Evolutionary conservation across 352 stramenopile genomes (phyloP).

Genomic region (Saprolegnia parasitica): DNA sequence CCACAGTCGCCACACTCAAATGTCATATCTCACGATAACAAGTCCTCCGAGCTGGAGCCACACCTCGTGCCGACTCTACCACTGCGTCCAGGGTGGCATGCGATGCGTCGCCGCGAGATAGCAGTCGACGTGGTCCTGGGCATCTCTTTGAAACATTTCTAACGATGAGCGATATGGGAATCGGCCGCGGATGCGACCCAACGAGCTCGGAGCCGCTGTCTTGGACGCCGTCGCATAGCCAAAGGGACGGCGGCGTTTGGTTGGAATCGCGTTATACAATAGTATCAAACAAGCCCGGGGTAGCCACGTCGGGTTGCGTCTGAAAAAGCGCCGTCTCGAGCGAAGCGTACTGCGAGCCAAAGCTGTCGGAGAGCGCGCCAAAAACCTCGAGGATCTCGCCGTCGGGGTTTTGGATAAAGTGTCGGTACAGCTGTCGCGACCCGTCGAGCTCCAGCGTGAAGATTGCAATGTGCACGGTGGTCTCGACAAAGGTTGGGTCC

Average conservation of each 20-base stretch:
- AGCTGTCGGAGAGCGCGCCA: slow-evolving; percentile 37
- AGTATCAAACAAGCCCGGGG: slow-evolving; percentile 14
- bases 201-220: no score
- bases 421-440: slow-evolving; percentile 61
- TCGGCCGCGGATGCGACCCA: no score
- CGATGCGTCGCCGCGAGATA: no score
- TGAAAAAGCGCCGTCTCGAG: slow-evolving; percentile 28
- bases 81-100: no score
- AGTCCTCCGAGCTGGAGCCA: no score
- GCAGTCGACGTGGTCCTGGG: no score
- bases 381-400: slow-evolving; percentile 86
- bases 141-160: no score
- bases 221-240: no score
- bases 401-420: slow-evolving; percentile 82
- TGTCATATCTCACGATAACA: no score
- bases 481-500: slow-evolving; percentile 57
- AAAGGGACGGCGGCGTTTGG: neutral
- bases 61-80: no score
- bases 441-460: slow-evolving; percentile 68
- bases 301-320: slow-evolving; percentile 5
- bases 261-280: neutral
- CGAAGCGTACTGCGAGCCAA: slow-evolving; percentile 38
- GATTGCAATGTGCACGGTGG: slow-evolving; percentile 71
- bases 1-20: no score
- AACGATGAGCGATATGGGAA: no score